Conservation (phyloP, 2,329 filamentous ascomycete species). For the Phialophora macrospora region DNA sequence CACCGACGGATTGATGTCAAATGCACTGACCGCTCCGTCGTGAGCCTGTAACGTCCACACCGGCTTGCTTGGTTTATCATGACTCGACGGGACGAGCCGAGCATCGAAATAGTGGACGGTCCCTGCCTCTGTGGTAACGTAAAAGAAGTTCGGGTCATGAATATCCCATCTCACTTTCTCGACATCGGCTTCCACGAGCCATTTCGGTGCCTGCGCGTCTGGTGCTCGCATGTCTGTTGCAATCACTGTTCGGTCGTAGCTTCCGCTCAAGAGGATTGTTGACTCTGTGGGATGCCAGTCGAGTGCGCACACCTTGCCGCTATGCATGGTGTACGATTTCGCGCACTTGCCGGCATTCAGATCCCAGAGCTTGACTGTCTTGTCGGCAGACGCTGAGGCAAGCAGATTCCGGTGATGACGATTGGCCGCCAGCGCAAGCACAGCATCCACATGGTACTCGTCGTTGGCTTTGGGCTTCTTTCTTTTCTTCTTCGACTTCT, state of each 20-base stretch:
- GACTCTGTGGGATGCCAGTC: constrained; percentile 90
- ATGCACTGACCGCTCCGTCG: constrained; percentile 86
- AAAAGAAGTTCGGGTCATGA: constrained; percentile 92
- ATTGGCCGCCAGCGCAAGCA: constrained; percentile 90
- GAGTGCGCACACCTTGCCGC: constrained; percentile 95
- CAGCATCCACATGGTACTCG: constrained; percentile 89
- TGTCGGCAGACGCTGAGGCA: constrained; percentile 92
- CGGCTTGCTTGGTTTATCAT: constrained; percentile 76
- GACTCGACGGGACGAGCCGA: constrained; percentile 59
- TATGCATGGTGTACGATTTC: constrained; percentile 94
- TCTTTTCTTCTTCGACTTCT: constrained; percentile 87
- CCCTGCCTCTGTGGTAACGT: constrained; percentile 89
- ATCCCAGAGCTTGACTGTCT: constrained; percentile 98
- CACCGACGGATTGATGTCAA: constrained; percentile 87
- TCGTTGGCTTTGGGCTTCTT: constrained; percentile 88
- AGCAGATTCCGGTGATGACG: constrained; percentile 91
- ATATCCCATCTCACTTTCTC: constrained; percentile 93
- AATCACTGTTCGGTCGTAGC: constrained; percentile 91
- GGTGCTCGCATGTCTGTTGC: constrained; percentile 97
- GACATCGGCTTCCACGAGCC: constrained; percentile 95
- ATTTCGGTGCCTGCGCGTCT: constrained; percentile 77
- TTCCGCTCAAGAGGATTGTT: constrained; percentile 87
- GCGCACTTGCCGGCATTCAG: constrained; percentile 89
- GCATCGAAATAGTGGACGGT: constrained; percentile 91
- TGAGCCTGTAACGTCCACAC: constrained; percentile 96